phyloP scores from a whole-genome alignment of 2,329 filamentous ascomycete species.

The Metarhizium humberi region DNA sequence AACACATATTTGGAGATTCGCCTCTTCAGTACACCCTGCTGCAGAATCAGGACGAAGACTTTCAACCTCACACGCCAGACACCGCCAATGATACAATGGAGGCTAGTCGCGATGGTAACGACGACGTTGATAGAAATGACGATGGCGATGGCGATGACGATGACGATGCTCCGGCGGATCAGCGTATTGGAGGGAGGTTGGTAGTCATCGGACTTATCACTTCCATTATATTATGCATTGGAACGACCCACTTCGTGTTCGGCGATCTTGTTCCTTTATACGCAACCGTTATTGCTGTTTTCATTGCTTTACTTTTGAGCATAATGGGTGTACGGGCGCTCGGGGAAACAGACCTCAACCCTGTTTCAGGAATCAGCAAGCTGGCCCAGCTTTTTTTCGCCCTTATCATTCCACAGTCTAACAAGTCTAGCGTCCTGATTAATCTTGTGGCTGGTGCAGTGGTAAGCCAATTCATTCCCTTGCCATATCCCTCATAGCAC shows the following conservation, averaged over 20 bases:
- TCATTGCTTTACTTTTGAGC: constrained; percentile 71
- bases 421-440: constrained; percentile 82
- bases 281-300: constrained; percentile 66
- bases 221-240: constrained; percentile 71
- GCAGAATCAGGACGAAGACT: constrained; percentile 2
- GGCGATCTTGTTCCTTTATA: constrained; percentile 71
- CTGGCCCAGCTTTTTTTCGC: constrained; percentile 94
- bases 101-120: neutral
- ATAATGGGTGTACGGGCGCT: constrained; percentile 64
- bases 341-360: constrained; percentile 86
- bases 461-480: constrained; percentile 15
- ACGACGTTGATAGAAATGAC: neutral
- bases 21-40: constrained; percentile 9
- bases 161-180: constrained; percentile 73
- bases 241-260: constrained; percentile 76
- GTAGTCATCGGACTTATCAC: constrained; percentile 67
- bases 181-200: constrained; percentile 64
- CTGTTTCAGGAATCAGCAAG: constrained; percentile 93
- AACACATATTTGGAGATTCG: neutral
- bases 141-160: constrained; percentile 14
- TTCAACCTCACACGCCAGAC: neutral
- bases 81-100: neutral
- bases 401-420: constrained; percentile 69
- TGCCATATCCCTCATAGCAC: neutral
- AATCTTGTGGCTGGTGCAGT: constrained; percentile 92